Percentiles rank a stretch among this genome's conserved stretches.
Conservation (phyloP, 305 asterid species). For the Ajuga reptans region DNA sequence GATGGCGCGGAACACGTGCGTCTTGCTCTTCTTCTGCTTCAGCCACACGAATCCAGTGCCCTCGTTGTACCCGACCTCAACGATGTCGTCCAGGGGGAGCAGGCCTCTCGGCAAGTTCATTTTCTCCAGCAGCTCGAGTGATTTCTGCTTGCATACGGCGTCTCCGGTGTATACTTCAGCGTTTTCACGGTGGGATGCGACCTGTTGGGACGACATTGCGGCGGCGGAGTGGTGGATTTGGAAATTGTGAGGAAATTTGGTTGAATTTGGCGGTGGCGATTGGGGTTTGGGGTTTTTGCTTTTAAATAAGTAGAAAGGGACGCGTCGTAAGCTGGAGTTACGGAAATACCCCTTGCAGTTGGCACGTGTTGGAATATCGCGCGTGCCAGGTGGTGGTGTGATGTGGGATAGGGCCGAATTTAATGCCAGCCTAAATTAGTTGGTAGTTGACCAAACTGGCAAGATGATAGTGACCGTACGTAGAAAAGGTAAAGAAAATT, state of each 20-base stretch:
- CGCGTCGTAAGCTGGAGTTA: neutral
- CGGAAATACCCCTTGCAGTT: conserved; percentile 2
- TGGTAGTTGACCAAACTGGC: conserved; percentile 21
- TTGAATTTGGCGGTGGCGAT: neutral
- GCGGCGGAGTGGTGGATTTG: neutral
- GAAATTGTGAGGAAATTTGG: neutral
- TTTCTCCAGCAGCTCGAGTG: conserved; percentile 52
- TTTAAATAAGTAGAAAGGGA: neutral
- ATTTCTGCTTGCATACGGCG: conserved; percentile 51
- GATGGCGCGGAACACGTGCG: conserved; percentile 52
- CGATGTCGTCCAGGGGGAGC: conserved; percentile 59
- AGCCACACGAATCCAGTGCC: conserved; percentile 68
- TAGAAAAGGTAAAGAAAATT: neutral
- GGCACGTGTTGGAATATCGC: neutral
- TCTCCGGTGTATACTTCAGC: conserved; percentile 62
- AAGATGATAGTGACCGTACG: neutral
- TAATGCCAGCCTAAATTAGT: conserved; percentile 2
- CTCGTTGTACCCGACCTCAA: conserved; percentile 58
- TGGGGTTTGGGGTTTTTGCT: neutral
- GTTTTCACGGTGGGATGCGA: conserved; percentile 48
- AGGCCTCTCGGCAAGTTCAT: conserved; percentile 64
- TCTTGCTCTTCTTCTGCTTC: conserved; percentile 60
- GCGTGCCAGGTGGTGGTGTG: neutral
- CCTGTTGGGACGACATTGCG: conserved; percentile 43
- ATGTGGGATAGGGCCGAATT: neutral